Conservation (phyloP, 306 rosid species). For the Oemleria cerasiformis region DNA sequence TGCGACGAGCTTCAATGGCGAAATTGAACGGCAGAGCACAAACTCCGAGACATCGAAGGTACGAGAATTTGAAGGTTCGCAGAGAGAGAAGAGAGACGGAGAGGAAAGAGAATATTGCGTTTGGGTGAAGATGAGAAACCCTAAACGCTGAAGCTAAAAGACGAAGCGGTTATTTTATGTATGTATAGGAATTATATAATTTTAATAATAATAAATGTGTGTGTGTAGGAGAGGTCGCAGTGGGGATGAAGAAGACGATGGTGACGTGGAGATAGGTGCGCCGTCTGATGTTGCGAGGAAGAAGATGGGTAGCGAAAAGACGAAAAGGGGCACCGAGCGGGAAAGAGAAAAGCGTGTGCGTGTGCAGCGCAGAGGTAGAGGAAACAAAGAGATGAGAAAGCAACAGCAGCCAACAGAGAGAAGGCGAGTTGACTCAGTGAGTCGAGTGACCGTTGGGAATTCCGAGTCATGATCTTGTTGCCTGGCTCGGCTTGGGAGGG, state of each 20-base stretch:
- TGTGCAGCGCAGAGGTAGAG: conserved; percentile 30
- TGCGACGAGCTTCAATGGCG: conserved; percentile 18
- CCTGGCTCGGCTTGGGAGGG: not conserved
- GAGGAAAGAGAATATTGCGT: not conserved
- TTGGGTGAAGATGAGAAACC: conserved; percentile 42
- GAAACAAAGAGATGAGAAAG: conserved; percentile 22
- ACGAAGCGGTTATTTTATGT: conserved; percentile 31
- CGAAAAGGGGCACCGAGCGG: conserved; percentile 50
- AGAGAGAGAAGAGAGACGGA: conserved; percentile 13
- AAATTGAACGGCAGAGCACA: conserved; percentile 23
- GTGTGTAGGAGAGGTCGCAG: conserved; percentile 37
- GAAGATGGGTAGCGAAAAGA: conserved; percentile 40
- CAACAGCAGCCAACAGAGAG: conserved; percentile 22
- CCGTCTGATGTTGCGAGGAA: conserved; percentile 46
- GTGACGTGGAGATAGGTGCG: conserved; percentile 59
- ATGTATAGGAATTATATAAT: not conserved
- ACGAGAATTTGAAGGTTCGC: conserved; percentile 9
- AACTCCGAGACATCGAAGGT: conserved; percentile 5
- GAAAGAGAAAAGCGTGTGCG: conserved; percentile 20
- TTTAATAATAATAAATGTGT: not conserved
- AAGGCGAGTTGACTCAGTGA: conserved; percentile 38
- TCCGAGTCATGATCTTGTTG: not conserved
- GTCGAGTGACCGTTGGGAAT: not conserved
- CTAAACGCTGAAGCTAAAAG: conserved; percentile 29
- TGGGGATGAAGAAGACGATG: conserved; percentile 49